A percentile compares a stretch with the other conserved stretches of the same genome.
Evolutionary conservation across 768 basidiomycete species (phyloP).

Genomic region (Ramaria sp.): DNA sequence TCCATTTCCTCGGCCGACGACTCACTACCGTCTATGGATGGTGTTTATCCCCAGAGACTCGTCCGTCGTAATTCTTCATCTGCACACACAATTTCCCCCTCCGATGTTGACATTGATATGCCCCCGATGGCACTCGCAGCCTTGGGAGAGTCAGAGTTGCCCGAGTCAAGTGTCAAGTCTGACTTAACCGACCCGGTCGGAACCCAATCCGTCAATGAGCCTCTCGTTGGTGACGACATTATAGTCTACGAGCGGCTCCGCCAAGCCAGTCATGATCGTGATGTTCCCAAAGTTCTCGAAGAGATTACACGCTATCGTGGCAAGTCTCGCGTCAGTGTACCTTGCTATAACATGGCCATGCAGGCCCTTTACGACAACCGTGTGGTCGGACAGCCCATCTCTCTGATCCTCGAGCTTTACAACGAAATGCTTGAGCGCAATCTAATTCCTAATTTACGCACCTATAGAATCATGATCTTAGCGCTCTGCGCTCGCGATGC

Average conservation of each 20-base stretch:
- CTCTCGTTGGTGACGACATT: not conserved
- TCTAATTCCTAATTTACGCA: constrained; percentile 49
- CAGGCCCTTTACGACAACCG: constrained; percentile 39
- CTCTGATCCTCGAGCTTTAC: constrained; percentile 54
- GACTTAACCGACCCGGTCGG: not conserved
- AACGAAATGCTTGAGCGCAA: constrained; percentile 55
- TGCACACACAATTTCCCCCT: not conserved
- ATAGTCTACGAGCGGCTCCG: not conserved
- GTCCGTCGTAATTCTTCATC: constrained; percentile 38
- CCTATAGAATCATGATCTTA: constrained; percentile 51
- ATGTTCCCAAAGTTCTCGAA: not conserved
- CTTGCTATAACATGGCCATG: constrained; percentile 56
- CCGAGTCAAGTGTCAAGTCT: not conserved
- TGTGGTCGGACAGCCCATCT: constrained; percentile 40
- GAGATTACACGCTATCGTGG: constrained; percentile 5
- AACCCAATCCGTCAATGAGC: not conserved
- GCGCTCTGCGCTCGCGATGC: constrained; percentile 57
- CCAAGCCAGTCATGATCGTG: not conserved
- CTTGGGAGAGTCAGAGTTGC: not conserved
- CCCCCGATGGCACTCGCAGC: constrained; percentile 6
- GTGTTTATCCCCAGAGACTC: constrained; percentile 21
- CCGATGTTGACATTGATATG: not conserved
- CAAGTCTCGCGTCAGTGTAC: constrained; percentile 19
- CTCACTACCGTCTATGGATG: constrained; percentile 8
- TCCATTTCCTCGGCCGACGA: constrained; percentile 14